phyloP scores from a whole-genome alignment of 169 alveolate species.

The Plasmodium vivax region DNA sequence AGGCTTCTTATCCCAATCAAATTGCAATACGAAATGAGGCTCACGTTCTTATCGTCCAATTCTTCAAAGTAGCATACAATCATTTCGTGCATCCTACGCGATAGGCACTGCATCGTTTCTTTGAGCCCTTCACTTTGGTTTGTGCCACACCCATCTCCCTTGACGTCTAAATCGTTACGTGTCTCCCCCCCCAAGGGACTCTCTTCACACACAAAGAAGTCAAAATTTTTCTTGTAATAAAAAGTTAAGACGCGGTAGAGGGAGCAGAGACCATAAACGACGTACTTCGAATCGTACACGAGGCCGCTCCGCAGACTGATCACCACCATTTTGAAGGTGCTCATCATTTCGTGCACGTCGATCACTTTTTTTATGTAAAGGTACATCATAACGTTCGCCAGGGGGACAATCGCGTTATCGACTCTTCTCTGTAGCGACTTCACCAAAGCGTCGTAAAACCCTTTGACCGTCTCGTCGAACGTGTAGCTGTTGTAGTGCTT shows the following conservation, averaged over 20 bases:
- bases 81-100: neutral
- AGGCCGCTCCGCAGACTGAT: neutral
- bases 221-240: conserved; percentile 39
- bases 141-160: neutral
- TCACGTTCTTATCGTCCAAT: conserved; percentile 37
- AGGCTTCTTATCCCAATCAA: conserved; percentile 39
- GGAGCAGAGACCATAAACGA: conserved; percentile 46
- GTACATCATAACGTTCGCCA: conserved; percentile 54
- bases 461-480: conserved; percentile 29
- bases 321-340: conserved; percentile 5
- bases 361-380: conserved; percentile 63
- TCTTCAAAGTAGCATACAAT: conserved; percentile 49
- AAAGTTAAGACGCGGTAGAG: conserved; percentile 34
- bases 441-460: conserved; percentile 10
- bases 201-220: conserved; percentile 41
- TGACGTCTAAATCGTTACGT: neutral
- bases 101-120: neutral
- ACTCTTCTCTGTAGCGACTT: neutral
- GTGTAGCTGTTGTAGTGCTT: conserved; percentile 47
- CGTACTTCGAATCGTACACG: conserved; percentile 49
- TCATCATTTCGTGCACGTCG: conserved; percentile 17
- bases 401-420: conserved; percentile 7
- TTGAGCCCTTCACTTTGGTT: neutral
- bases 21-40: conserved; percentile 36
- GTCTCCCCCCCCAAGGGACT: neutral